Percentiles rank a stretch among this genome's conserved stretches.
phyloP scores from a whole-genome alignment of 306 rosid genomes.

The Malus sylvestris region DNA sequence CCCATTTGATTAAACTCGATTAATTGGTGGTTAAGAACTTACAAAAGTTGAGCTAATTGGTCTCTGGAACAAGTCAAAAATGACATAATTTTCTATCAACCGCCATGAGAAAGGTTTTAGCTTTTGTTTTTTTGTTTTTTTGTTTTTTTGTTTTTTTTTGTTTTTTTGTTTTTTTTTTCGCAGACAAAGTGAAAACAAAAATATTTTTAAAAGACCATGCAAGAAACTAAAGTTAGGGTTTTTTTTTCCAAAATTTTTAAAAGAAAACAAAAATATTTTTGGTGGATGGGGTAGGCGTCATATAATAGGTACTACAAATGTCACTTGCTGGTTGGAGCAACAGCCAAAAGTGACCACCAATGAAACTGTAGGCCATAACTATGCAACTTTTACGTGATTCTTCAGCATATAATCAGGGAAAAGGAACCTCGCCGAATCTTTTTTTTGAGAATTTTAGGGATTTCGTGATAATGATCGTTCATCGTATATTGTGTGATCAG shows the following conservation, averaged over 20 bases:
- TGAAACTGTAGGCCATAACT: slow-evolving; percentile 5
- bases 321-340: slow-evolving; percentile 13
- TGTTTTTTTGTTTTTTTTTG: no score
- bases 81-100: background rate
- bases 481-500: no score
- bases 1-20: slow-evolving; percentile 11
- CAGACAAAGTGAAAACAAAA: slow-evolving; percentile 25
- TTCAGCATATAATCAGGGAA: background rate
- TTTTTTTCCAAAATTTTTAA: background rate
- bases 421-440: no score
- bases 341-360: background rate
- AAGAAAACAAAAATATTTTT: background rate
- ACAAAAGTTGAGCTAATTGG: background rate
- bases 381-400: slow-evolving; percentile 6
- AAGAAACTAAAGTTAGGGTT: background rate
- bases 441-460: no score
- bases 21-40: slow-evolving; percentile 4
- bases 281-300: background rate
- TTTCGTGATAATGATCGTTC: no score
- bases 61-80: slow-evolving; percentile 15
- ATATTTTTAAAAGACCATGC: slow-evolving; percentile 46
- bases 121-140: background rate
- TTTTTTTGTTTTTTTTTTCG: no score
- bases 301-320: slow-evolving; percentile 3
- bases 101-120: background rate